These are phyloP conservation scores for Jamesozyma spencerorum DNA, from an alignment of 805 yeast species.

Conservation along the genomic window DNA sequence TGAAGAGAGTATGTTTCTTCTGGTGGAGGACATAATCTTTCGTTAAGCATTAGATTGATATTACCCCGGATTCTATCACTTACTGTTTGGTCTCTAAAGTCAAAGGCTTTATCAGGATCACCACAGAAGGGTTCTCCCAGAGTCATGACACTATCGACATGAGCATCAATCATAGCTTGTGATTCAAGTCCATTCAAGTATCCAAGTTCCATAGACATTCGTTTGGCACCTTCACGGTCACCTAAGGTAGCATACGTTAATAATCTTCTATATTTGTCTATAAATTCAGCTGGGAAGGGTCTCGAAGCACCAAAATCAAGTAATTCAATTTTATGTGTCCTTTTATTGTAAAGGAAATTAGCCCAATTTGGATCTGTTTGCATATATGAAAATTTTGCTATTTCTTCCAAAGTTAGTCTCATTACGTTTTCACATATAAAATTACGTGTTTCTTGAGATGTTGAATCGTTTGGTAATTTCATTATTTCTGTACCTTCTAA, in stretches of 20 bases:
- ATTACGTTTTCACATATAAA: constrained; percentile 80
- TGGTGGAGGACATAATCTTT: constrained; percentile 93
- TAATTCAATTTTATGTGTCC: constrained; percentile 68
- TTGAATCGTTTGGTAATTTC: constrained; percentile 51
- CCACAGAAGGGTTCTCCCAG: constrained; percentile 88
- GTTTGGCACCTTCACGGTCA: constrained; percentile 56
- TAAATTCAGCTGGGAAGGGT: constrained; percentile 60
- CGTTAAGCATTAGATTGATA: constrained; percentile 81
- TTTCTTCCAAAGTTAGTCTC: constrained; percentile 79
- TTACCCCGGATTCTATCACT: constrained; percentile 87
- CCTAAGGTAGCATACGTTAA: constrained; percentile 64
- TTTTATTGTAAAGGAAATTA: constrained; percentile 73
- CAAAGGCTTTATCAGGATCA: constrained; percentile 36
- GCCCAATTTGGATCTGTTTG: constrained; percentile 99
- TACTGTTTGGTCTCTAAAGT: constrained; percentile 78
- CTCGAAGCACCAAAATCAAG: constrained; percentile 95
- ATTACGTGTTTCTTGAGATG: constrained; percentile 55
- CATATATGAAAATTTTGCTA: constrained; percentile 81
- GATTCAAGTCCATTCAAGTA: constrained; percentile 89
- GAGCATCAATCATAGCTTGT: constrained; percentile 80
- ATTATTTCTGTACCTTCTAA: constrained; percentile 79
- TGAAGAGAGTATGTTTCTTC: constrained; percentile 97
- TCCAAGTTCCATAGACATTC: constrained; percentile 65
- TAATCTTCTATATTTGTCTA: constrained; percentile 56
- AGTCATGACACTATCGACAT: constrained; percentile 79